These are phyloP conservation scores for Erythrophleum ivorense DNA, from an alignment of 331 rosid genomes.

Conservation along the genomic window DNA sequence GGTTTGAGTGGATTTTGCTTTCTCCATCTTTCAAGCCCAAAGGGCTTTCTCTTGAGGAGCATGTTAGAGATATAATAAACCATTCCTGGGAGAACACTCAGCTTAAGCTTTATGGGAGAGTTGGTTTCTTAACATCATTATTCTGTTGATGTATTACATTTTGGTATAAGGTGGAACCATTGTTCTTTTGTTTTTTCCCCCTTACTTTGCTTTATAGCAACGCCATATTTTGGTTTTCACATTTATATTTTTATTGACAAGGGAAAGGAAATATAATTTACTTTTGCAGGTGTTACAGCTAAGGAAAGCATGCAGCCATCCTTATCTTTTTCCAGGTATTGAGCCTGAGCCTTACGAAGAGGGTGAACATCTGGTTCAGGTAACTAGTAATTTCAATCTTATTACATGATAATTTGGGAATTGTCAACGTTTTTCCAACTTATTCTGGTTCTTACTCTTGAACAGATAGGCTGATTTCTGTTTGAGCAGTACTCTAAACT, in stretches of 20 bases:
- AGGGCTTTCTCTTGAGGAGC: neutral
- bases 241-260: slow-evolving; percentile 31
- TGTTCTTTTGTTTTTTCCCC: too few relatives aligned
- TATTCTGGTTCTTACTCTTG: neutral
- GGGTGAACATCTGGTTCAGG: slow-evolving; percentile 97
- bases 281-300: slow-evolving; percentile 77
- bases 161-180: neutral
- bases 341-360: slow-evolving; percentile 99
- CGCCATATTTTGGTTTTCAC: slow-evolving; percentile 5
- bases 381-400: slow-evolving; percentile 38
- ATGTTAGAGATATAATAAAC: neutral
- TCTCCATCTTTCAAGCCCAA: neutral
- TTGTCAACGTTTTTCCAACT: neutral
- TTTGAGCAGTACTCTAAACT: slow-evolving; percentile 25
- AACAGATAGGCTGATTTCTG: neutral
- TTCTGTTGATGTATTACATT: slow-evolving; percentile 28
- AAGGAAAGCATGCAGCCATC: slow-evolving; percentile 95
- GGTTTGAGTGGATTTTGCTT: neutral
- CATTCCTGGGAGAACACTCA: neutral
- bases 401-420: slow-evolving; percentile 10
- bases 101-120: neutral
- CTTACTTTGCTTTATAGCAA: slow-evolving; percentile 16
- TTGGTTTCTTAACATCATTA: neutral
- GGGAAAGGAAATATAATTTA: slow-evolving; percentile 33
- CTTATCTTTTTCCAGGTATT: slow-evolving; percentile 93